Base-by-base conservation (phyloP, 805 yeast genomes). In the Grigorovia humatica region DNA sequence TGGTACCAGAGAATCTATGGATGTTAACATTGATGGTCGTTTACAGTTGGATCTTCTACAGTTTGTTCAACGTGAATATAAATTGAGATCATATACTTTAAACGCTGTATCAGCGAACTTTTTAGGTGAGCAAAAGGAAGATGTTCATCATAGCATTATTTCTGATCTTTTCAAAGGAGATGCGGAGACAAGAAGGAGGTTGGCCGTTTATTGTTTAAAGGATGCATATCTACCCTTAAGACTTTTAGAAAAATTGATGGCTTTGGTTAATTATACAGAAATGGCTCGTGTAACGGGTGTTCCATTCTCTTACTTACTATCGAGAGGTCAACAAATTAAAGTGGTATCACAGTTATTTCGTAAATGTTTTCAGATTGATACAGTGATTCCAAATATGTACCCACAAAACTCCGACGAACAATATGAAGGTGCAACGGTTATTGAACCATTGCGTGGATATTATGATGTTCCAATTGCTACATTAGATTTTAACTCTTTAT, bases 201-300 rank as follows among this genome's bases (percentile, higher is more conserved):
- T 93, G 62, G 99, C 99, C 0, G 97, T 93, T 6, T 93, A 93
- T 68, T 93, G 99, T 76, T 73, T 93, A 61, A 93, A 93, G 62
- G 99, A 93, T 74, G 96, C 99, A 0, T 90, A 85, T 62, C 73
- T 93, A 46, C 99, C 99, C 1, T 64, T 93, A 59, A 73, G 99
- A 56, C 74, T 93, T 41, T 69, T 90, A 60, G 97, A 91, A 57
- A 95, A 91, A 62, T 76, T 93, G 50, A 95, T 93, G 99, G 89
- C 97, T 60, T 74, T 93, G 54, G 95, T 95, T 54, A 93, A 93
- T 63, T 93, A 93, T 69, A 91, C 97, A 0, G 99, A 93, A 70
- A 93, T 93, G 99, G 97, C 99, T 1, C 83, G 99, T 73, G 99
- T 93, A 29, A 93, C 99, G 0, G 99, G 99, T 57, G 98, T 93